Base-by-base conservation (phyloP, 225 moss, liverwort and hornwort genomes). In the Rhytidiadelphus loreus region DNA sequence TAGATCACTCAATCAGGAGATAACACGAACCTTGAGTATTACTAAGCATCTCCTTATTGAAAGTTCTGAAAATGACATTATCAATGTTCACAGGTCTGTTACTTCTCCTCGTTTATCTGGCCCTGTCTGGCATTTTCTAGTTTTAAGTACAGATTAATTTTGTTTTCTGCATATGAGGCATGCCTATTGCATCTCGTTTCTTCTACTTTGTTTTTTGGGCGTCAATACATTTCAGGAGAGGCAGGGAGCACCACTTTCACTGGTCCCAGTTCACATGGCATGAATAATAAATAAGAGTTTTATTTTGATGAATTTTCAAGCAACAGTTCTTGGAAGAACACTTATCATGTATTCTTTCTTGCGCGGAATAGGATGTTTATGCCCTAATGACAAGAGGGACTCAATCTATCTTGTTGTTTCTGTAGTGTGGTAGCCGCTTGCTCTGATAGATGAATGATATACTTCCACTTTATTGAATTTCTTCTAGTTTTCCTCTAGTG, bases 31-130 rank as follows among this genome's bases (percentile, higher is more conserved):
- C 72, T 87, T 98, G 86, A 92, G 95, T 90, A 88, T 98, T 59
- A 97, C 98, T 80, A 93, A 97, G 90, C 92, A 96, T 87, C 96
- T 95, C 85, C 93, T 96, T 44, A 96, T 98, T 90, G 98, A 98
- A 90, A 97, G 92, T 85, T 94, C 92, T 85, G 92, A 93, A 64
- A 91, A 94, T 84, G 95, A 97, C 79, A 94, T 97, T 60, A 94
- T 98, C 82, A 95, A 97, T 81, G 94, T 97, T 84, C 98, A 97
- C 93, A 96, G 98, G 98, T 98, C 28, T 82, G n/a, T 81, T 60
- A 48, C 50, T 88, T 53, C 52, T 63, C 80, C 80, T 78, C 55
- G 48, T 86, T 72, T 75, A 25, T 43, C 55, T 71, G 28, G 35
- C 41, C 30, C 48, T 85, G 71, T 43, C 37, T 73, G 39, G 50